These are phyloP conservation scores for Platanthera zijinensis DNA, from an alignment of 106 monocot species.

Conservation along the genomic window DNA sequence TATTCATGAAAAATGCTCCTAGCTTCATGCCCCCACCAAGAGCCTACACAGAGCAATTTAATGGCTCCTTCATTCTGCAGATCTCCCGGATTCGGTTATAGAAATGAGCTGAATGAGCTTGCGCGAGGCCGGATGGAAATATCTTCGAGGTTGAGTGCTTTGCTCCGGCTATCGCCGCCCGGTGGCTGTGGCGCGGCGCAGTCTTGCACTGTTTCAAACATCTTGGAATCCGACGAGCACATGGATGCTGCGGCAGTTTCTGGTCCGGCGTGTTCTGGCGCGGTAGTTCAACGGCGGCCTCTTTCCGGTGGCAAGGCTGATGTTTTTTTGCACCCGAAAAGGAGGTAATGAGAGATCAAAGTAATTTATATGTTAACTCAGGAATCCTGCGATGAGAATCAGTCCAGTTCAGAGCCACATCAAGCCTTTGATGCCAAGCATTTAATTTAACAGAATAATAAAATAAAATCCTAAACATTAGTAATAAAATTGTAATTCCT, in stretches of 20 bases:
- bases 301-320: not conserved
- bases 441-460: not conserved
- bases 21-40: not conserved
- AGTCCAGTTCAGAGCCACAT: no score
- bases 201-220: not conserved
- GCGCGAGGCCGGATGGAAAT: not conserved
- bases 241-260: not conserved
- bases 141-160: not conserved
- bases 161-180: slow-evolving; percentile 4
- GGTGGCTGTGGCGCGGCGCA: no score
- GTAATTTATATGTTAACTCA: no score
- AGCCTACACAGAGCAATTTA: not conserved
- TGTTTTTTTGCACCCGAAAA: not conserved
- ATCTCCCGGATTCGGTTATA: not conserved
- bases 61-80: not conserved
- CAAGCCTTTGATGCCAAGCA: not conserved
- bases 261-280: not conserved
- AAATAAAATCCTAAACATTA: not conserved
- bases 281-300: no score
- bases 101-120: not conserved
- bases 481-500: not conserved
- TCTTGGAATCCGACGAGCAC: not conserved
- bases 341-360: not conserved
- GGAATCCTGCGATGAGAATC: no score
- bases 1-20: not conserved